A percentile compares a stretch with the other conserved stretches of the same genome.
These are phyloP conservation scores for Batkoa obscura DNA, from an alignment of 371 early-diverging fungal genomes.

Conservation along the genomic window DNA sequence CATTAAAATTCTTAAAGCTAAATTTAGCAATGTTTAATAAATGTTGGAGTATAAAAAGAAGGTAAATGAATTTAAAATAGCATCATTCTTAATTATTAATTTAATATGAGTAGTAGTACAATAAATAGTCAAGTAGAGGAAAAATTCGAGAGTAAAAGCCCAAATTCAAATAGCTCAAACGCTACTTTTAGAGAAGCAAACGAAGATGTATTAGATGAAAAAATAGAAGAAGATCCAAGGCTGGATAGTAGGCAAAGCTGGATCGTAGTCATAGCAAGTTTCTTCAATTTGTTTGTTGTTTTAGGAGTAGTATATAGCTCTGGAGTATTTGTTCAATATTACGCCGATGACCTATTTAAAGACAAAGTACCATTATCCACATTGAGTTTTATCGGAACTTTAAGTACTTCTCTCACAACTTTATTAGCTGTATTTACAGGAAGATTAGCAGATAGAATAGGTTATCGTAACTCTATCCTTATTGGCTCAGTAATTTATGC, in stretches of 20 bases:
- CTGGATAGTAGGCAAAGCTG: constrained; percentile 9
- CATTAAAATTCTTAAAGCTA: too few relatives aligned
- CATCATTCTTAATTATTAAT: too few relatives aligned
- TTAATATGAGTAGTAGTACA: too few relatives aligned
- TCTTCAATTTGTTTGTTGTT: constrained; percentile 15
- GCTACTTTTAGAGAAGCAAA: too few relatives aligned
- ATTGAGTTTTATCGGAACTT: constrained; percentile 24
- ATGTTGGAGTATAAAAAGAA: too few relatives aligned
- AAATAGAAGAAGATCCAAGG: too few relatives aligned
- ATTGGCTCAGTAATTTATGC: constrained; percentile 13
- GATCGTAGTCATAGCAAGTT: constrained; percentile 8
- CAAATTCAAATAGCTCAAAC: too few relatives aligned
- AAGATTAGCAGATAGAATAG: constrained; percentile 17
- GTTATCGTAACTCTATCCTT: constrained; percentile 18
- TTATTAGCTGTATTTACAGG: constrained; percentile 20
- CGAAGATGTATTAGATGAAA: too few relatives aligned
- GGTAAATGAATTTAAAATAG: too few relatives aligned
- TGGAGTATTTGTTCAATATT: neutral
- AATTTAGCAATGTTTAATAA: too few relatives aligned
- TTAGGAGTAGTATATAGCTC: constrained; percentile 11
- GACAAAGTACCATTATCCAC: constrained; percentile 10
- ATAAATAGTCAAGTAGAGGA: too few relatives aligned
- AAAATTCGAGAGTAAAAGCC: too few relatives aligned
- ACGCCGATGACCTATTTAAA: neutral
- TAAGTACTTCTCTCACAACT: constrained; percentile 17